Evolutionary conservation across 495 filamentous ascomycete genomes (phyloP).

Genomic region (Neurospora sp.): DNA sequence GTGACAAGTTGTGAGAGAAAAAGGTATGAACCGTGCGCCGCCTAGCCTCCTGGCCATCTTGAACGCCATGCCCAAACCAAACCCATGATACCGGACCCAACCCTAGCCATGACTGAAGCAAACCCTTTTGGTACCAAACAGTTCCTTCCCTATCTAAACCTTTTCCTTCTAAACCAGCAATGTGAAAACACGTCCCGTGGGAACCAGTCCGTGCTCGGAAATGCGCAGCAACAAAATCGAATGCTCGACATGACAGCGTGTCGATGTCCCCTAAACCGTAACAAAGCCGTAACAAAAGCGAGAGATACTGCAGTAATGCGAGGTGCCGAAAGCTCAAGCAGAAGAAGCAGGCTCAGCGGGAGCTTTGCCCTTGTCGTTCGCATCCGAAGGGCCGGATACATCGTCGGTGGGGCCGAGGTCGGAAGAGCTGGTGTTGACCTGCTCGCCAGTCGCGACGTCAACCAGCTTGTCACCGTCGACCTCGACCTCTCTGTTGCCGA

Average conservation of each 20-base stretch:
- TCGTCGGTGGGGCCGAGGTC: neutral
- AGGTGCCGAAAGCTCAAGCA: neutral
- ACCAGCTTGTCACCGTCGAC: slow-evolving; percentile 30
- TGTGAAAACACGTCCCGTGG: neutral
- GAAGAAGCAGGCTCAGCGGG: neutral
- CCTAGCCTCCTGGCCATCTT: neutral
- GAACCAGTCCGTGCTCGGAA: neutral
- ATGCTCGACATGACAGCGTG: neutral
- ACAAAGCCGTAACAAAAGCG: neutral
- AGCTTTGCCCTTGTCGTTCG: neutral
- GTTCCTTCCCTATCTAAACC: neutral
- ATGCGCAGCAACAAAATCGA: neutral
- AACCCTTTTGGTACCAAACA: neutral
- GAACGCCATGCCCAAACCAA: neutral
- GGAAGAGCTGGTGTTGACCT: slow-evolving; percentile 1
- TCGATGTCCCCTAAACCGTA: neutral
- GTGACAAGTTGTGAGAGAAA: neutral
- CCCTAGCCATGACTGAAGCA: neutral
- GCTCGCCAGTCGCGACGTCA: slow-evolving; percentile 18
- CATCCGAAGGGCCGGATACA: neutral
- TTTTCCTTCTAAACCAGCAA: neutral
- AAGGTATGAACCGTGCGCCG: neutral
- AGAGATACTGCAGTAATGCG: neutral
- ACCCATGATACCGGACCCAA: neutral
- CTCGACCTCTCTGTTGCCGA: slow-evolving; percentile 28